Conservation (phyloP, 257 asterid genomes). For the Fraxinus anomala region DNA sequence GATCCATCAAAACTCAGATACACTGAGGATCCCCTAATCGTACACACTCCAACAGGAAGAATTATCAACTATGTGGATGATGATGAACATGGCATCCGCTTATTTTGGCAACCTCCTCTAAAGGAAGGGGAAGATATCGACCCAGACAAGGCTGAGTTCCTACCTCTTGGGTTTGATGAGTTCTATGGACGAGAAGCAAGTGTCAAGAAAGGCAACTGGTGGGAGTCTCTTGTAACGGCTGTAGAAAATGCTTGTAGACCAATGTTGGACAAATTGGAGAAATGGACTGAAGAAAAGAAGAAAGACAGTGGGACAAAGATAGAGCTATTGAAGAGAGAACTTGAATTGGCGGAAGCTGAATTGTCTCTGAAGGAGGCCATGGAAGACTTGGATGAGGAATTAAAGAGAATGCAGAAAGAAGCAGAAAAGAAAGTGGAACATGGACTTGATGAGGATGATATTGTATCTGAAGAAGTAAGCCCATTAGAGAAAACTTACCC, state of each 20-base stretch:
- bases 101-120: slow-evolving; percentile 66
- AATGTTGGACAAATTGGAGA: slow-evolving; percentile 42
- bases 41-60: slow-evolving; percentile 92
- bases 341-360: slow-evolving; percentile 73
- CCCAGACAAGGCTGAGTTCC: slow-evolving; percentile 63
- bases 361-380: slow-evolving; percentile 68
- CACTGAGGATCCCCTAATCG: slow-evolving; percentile 78
- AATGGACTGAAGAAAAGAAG: slow-evolving; percentile 72
- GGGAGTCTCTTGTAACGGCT: slow-evolving; percentile 40
- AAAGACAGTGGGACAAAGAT: slow-evolving; percentile 48
- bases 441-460: slow-evolving; percentile 45
- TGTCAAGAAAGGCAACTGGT: slow-evolving; percentile 35
- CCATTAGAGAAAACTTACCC: slow-evolving; percentile 33
- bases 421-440: slow-evolving; percentile 66
- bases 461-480: slow-evolving; percentile 37
- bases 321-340: slow-evolving; percentile 55
- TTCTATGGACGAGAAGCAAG: slow-evolving; percentile 60
- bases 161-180: slow-evolving; percentile 88
- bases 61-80: slow-evolving; percentile 82
- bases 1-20: slow-evolving; percentile 71
- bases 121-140: slow-evolving; percentile 61
- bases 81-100: slow-evolving; percentile 80
- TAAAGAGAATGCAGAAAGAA: slow-evolving; percentile 70
- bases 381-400: slow-evolving; percentile 70
- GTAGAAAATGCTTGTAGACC: slow-evolving; percentile 44